Evolutionary conservation across 2,329 filamentous ascomycete genomes (phyloP), one percentile per base, ranked within the genome.

Genomic region (Graphiopsis chlorocephala): DNA sequence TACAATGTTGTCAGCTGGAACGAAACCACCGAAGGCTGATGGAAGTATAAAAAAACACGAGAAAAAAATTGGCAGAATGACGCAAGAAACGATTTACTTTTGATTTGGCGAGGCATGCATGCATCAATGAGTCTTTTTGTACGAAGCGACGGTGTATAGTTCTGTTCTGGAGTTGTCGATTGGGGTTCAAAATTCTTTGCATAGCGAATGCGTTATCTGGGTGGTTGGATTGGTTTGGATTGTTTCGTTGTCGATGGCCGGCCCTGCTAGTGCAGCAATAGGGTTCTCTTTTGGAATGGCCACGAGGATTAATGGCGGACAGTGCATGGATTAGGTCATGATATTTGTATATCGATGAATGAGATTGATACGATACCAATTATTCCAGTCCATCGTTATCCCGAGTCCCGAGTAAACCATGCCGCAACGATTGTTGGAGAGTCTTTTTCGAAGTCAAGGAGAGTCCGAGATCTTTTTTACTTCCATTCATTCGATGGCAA

Each of bases 1-100:
- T 59, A 63, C 29, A 62, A 23, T 23, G 63, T 67, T 14, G 63
- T 67, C 42, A 63, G 67, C 64, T 63, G 66, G 67, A 66, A 67
- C 31, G 65, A 66, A 52, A 61, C 63, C 31, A 56, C 25, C 4
- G 35, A 63, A 38, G 58, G 52, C 25, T 62, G 35, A 65, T 50
- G 4, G 6, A 2, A 25, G 29, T 58, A 8, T 42, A 4, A 26
- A 4, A 28, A 45, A 28, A 25, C 5, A 45, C 1, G 12, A n/a
- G 23, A 45, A 45, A 45, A 45, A 20, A 20, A 23, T 2, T 11
- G 38, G 2, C 23, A 10, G 10, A 20, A 20, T 45, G 8, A 45
- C n/a, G 38, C 38, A 20, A 3, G 3, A 45, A 42, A 45, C n/a
- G n/a, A 45, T 45, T 45, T 45, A 28, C 4, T 14, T 38, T 26